Base-by-base conservation (phyloP, 2,329 filamentous ascomycete genomes). In the Geosmithia flava region DNA sequence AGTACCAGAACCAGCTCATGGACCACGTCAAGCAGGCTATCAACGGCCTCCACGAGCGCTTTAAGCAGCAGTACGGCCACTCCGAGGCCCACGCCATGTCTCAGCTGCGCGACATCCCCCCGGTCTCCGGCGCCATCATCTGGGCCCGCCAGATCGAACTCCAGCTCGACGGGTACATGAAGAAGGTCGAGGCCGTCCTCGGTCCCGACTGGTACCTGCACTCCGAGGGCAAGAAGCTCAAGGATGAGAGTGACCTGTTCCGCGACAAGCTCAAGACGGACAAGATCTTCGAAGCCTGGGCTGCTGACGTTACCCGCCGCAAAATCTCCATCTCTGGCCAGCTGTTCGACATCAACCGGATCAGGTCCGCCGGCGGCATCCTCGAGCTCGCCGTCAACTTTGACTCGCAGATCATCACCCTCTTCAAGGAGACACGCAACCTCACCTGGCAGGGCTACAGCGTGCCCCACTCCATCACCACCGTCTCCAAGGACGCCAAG, bases 41-140 rank as follows among this genome's bases (percentile, higher is more conserved):
- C 56, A 83, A 87, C 42, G 82, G 83, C 4, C 75, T 99, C 27
- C 94, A 98, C 57, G 89, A 97, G 68, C 85, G 93, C 29, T 98
- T 97, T 74, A 98, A 97, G 69, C 89, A 95, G 62, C 93, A 98
- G 62, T 99, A 99, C 64, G 94, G 90, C 2, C 89, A 97, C 61
- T 97, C 94, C 0, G 93, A 98, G 67, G 89, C 93, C 2, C 91
- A 97, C 62, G 89, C 89, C 3, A 98, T 99, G 94, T 90, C 93
- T 2, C 91, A 97, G 65, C 75, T 99, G 49, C 89, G 91, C 52
- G 93, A 99, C 65, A 72, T 98, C 16, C 93, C 93, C 1, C 93
- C 94, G 0, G 90, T 98, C 1, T 95, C 93, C 4, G 94, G 93
- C 49, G 91, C 91, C 37, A 96, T 99, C 55, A 94, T 98, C 47